A percentile compares a stretch with the other conserved stretches of the same genome.
phyloP scores from a whole-genome alignment of 139 green algal genomes.

The Tetradesmus obliquus region DNA sequence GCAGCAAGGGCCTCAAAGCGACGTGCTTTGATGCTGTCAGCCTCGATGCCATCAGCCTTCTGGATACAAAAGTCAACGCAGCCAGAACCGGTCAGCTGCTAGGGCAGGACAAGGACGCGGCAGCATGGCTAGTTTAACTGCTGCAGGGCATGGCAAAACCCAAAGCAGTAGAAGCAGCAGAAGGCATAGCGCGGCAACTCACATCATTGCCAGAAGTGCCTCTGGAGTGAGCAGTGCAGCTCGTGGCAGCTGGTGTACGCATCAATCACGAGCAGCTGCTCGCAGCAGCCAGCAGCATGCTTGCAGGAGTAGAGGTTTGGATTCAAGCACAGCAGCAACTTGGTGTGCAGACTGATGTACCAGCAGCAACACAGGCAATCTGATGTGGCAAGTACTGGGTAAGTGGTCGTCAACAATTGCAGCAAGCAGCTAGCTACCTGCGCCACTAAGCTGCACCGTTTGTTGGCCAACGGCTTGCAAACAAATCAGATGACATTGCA shows the following conservation, averaged over 20 bases:
- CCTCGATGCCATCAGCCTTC: neutral
- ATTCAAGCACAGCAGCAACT: neutral
- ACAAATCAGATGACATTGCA: no score
- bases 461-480: no score
- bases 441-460: no score
- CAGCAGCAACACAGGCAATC: neutral
- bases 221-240: neutral
- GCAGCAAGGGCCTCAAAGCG: neutral
- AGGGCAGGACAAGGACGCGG: neutral
- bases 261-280: neutral
- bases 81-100: neutral
- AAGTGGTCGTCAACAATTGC: neutral
- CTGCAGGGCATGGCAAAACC: neutral
- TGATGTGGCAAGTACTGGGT: neutral
- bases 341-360: neutral
- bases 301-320: neutral
- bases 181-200: neutral
- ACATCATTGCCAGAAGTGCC: neutral
- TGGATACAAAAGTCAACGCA: neutral
- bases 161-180: neutral
- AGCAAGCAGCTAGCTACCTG: no score
- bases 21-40: neutral
- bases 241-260: neutral
- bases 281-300: neutral
- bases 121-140: neutral